phyloP scores from a whole-genome alignment of 176 grass and related monocot species.

The Oryza coarctata region DNA sequence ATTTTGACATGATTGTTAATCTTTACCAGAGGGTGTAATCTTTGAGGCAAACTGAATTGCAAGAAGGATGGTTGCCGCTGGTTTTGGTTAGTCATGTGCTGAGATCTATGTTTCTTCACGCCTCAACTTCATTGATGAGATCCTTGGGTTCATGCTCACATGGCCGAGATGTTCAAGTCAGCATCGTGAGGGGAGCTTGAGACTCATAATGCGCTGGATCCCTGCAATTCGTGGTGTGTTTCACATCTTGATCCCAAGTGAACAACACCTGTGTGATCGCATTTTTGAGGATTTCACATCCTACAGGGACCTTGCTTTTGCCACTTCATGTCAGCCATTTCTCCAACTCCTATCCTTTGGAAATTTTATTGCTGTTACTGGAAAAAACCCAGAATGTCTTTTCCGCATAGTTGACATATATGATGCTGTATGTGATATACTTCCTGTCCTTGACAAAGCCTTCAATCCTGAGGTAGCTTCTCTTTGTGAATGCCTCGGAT shows the following conservation, averaged over 20 bases:
- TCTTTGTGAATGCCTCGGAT: constrained; percentile 34
- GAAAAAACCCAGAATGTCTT: constrained; percentile 43
- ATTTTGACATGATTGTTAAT: constrained; percentile 48
- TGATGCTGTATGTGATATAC: constrained; percentile 38
- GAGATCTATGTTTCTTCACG: constrained; percentile 41
- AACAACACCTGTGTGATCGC: constrained; percentile 42
- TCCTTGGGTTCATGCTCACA: constrained; percentile 32
- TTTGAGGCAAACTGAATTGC: constrained; percentile 49
- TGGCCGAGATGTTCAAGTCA: constrained; percentile 28
- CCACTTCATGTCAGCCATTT: constrained; percentile 30
- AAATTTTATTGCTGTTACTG: constrained; percentile 23
- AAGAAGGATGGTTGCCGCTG: constrained; percentile 47
- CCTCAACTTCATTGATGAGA: constrained; percentile 42
- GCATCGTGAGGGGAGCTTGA: constrained; percentile 46
- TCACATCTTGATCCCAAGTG: constrained; percentile 50
- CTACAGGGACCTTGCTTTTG: constrained; percentile 37
- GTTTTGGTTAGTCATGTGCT: constrained; percentile 44
- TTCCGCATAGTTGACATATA: constrained; percentile 59
- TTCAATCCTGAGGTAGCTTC: constrained; percentile 31
- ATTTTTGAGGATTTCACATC: constrained; percentile 38
- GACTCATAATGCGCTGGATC: constrained; percentile 46
- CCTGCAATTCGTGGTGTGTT: constrained; percentile 40
- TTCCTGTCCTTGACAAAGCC: constrained; percentile 37
- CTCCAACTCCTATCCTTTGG: constrained; percentile 36
- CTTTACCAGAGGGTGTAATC: constrained; percentile 33